Evolutionary conservation across 2,329 filamentous ascomycete genomes (phyloP).

Genomic region (Calonectria montana): DNA sequence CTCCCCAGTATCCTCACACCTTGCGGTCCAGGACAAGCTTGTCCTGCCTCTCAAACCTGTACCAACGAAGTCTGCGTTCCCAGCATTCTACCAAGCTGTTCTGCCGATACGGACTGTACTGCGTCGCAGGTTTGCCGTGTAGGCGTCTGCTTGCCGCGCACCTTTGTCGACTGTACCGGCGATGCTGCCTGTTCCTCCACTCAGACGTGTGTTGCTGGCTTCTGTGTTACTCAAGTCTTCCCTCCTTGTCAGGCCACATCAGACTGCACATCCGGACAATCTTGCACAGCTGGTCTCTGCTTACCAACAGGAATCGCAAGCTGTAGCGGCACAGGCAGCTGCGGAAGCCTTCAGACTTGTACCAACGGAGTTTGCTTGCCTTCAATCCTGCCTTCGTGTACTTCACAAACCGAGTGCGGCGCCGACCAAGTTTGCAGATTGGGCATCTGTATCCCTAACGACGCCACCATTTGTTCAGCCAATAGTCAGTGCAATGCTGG

Average conservation of each 20-base stretch:
- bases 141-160: slow-evolving; percentile 9
- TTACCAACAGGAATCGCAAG: slow-evolving; percentile 2
- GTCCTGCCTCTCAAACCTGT: neutral
- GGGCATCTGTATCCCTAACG: neutral
- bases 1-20: neutral
- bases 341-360: neutral
- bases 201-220: slow-evolving; percentile 1
- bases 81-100: neutral
- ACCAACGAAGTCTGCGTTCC: slow-evolving; percentile 4
- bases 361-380: slow-evolving; percentile 9
- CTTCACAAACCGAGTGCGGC: neutral
- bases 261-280: neutral
- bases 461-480: neutral
- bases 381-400: neutral
- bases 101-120: neutral
- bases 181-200: neutral
- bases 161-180: neutral
- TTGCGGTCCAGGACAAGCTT: slow-evolving; percentile 1
- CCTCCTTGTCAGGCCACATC: neutral
- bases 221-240: slow-evolving; percentile 11
- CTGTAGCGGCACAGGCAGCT: neutral
- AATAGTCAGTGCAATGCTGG: neutral
- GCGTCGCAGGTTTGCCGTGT: slow-evolving; percentile 2
- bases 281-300: slow-evolving; percentile 12
- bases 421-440: slow-evolving; percentile 5